These are phyloP conservation scores for Zymoseptoria pseudotritici DNA, from an alignment of 2,329 filamentous ascomycete genomes.

Conservation along the genomic window DNA sequence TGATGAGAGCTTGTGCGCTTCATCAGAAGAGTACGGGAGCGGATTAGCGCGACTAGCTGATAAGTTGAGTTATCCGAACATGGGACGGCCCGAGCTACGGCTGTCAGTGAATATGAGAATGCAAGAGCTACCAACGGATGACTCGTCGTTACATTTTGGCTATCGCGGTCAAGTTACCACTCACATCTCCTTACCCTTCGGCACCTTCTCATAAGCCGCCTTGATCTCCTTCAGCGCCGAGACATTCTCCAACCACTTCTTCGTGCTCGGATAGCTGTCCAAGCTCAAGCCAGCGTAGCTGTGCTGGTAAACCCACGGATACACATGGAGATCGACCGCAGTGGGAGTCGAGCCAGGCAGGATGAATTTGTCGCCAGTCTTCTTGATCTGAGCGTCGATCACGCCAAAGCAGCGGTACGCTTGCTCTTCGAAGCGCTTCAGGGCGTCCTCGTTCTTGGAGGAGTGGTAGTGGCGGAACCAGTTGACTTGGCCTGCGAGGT, in stretches of 20 bases:
- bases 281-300: slow-evolving; percentile 34
- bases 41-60: too few relatives aligned
- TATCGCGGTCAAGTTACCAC: background rate
- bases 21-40: too few relatives aligned
- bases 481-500: slow-evolving; percentile 25
- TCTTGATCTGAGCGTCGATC: slow-evolving; percentile 36
- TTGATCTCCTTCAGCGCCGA: slow-evolving; percentile 33
- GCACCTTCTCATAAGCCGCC: slow-evolving; percentile 34
- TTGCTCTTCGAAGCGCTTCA: slow-evolving; percentile 35
- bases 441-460: slow-evolving; percentile 36
- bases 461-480: slow-evolving; percentile 37
- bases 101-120: too few relatives aligned
- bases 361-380: slow-evolving; percentile 32
- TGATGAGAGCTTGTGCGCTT: too few relatives aligned
- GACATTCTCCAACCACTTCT: slow-evolving; percentile 34
- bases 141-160: too few relatives aligned
- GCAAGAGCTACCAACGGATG: too few relatives aligned
- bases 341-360: slow-evolving; percentile 29
- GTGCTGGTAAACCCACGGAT: slow-evolving; percentile 36
- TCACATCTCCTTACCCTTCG: slow-evolving; percentile 20
- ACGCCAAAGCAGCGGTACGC: slow-evolving; percentile 37
- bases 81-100: too few relatives aligned
- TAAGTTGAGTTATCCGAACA: too few relatives aligned
- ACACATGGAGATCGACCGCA: slow-evolving; percentile 38
- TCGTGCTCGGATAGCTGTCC: slow-evolving; percentile 34